These are phyloP conservation scores for Asterionellopsis glacialis DNA, from an alignment of 108 stramenopile species.

Conservation along the genomic window DNA sequence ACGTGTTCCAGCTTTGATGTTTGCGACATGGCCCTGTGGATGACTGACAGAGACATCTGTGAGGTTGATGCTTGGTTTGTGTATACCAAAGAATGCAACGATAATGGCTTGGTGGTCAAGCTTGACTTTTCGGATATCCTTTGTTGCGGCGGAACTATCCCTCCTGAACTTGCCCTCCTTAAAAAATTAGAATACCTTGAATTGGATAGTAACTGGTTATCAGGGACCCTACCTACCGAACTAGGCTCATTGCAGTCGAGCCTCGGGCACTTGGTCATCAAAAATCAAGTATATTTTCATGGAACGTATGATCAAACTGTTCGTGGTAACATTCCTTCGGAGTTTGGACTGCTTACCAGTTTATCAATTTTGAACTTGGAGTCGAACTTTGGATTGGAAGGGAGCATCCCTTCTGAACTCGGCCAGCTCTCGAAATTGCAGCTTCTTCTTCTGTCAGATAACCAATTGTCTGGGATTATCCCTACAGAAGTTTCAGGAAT, in stretches of 20 bases:
- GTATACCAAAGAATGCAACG: too few species aligned
- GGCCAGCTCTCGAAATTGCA: conserved; percentile 4
- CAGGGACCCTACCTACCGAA: conserved; percentile 12
- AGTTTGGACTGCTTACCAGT: conserved; percentile 4
- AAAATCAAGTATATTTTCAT: too few species aligned
- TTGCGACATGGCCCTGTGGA: too few species aligned
- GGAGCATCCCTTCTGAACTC: neutral
- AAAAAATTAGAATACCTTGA: conserved; percentile 3
- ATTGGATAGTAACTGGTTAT: conserved; percentile 8
- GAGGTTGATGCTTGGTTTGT: too few species aligned
- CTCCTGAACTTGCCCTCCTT: neutral
- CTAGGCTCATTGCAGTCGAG: neutral
- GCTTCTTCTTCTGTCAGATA: neutral
- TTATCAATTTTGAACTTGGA: neutral
- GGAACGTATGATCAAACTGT: too few species aligned
- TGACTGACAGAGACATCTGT: too few species aligned
- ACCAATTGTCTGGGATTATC: neutral
- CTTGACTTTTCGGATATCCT: too few species aligned
- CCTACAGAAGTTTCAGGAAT: conserved; percentile 2
- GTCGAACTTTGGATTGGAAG: neutral
- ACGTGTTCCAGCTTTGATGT: too few species aligned
- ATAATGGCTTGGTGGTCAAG: too few species aligned
- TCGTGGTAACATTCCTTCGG: conserved; percentile 1
- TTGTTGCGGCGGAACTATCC: neutral
- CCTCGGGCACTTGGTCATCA: too few species aligned